Percentiles rank a stretch among this genome's conserved stretches.
These are phyloP conservation scores for Pistacia integerrima DNA, from an alignment of 345 rosid genomes.

Conservation along the genomic window DNA sequence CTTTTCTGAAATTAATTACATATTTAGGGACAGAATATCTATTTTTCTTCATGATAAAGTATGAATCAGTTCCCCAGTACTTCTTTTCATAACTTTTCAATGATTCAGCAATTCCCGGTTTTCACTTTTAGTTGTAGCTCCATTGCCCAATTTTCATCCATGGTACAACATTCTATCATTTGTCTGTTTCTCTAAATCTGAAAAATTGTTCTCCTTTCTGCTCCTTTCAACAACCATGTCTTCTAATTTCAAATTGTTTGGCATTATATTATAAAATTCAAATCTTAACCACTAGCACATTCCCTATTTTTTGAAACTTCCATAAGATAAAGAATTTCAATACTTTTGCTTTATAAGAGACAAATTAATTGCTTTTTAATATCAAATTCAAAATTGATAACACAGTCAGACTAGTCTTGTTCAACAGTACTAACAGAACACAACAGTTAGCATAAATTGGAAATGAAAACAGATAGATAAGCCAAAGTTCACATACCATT, in stretches of 20 bases:
- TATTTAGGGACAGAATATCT: neutral
- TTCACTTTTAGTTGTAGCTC: neutral
- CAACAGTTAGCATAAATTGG: neutral
- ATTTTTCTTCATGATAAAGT: neutral
- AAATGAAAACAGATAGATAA: neutral
- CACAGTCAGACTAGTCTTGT: neutral
- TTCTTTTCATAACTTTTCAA: neutral
- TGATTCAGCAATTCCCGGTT: neutral
- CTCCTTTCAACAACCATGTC: neutral
- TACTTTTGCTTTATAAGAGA: neutral
- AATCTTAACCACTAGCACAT: neutral
- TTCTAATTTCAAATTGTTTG: neutral
- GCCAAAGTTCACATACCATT: constrained; percentile 48
- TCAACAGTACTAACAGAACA: constrained; percentile 4
- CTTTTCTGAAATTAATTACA: neutral
- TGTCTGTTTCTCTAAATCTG: neutral
- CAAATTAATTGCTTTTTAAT: neutral
- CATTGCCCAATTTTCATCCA: neutral
- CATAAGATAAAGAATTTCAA: neutral
- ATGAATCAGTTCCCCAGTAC: neutral
- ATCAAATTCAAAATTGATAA: neutral
- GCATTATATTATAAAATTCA: neutral
- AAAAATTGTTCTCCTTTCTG: neutral
- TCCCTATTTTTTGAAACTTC: neutral
- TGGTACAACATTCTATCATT: neutral